Conservation (phyloP, 2,329 filamentous ascomycete species). For the Sporothrix pallida region DNA sequence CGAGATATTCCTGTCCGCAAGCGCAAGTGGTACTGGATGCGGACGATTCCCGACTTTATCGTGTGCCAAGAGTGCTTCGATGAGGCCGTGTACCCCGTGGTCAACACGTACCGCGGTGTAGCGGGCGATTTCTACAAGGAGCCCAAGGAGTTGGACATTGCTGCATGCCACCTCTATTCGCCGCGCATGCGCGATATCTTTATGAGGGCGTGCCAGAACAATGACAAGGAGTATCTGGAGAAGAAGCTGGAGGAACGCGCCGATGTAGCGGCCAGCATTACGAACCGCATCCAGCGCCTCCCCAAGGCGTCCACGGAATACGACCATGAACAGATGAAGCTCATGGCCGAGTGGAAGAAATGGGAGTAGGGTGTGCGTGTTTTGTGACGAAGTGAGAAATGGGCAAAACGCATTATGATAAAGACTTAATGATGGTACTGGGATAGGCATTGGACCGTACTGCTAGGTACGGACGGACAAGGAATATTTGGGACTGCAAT, state of each 20-base stretch:
- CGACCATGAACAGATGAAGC: conserved; percentile 52
- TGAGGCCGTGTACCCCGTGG: conserved; percentile 74
- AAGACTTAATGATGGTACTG: not conserved
- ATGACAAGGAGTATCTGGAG: conserved; percentile 70
- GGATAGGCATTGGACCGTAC: not conserved
- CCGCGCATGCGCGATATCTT: conserved; percentile 78
- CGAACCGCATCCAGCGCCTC: conserved; percentile 54
- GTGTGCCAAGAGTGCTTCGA: conserved; percentile 89
- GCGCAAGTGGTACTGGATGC: conserved; percentile 77
- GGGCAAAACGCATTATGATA: not conserved
- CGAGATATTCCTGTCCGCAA: conserved; percentile 67
- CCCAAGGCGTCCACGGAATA: conserved; percentile 45
- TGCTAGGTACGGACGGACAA: not conserved
- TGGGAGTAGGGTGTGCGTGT: conserved; percentile 55
- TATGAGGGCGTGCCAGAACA: conserved; percentile 65
- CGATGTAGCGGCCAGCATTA: conserved; percentile 64
- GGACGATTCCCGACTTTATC: conserved; percentile 75
- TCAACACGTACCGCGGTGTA: conserved; percentile 56
- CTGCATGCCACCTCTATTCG: conserved; percentile 80
- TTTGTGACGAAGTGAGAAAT: not conserved
- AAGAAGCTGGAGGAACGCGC: conserved; percentile 63
- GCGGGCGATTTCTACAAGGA: conserved; percentile 69
- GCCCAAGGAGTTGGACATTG: conserved; percentile 58
- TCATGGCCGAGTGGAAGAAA: conserved; percentile 62
- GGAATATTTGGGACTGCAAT: not conserved